Evolutionary conservation across 257 asterid species (phyloP).

Genomic region (Solanum sejunctum): DNA sequence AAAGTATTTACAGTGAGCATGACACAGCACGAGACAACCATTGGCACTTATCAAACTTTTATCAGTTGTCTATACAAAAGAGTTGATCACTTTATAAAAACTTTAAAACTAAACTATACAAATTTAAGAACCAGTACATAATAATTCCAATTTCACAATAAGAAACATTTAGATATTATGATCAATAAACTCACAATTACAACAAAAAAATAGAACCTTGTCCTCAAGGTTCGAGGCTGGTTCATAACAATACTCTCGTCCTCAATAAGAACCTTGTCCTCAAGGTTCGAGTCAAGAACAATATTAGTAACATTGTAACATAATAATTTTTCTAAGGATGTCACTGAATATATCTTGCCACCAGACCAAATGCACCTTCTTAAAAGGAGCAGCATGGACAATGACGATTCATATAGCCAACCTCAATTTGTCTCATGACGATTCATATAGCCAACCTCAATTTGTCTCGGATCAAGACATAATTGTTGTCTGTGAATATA

Average conservation of each 20-base stretch:
- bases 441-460: too few species aligned
- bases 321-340: neutral
- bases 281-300: too few species aligned
- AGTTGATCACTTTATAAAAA: neutral
- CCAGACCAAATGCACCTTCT: neutral
- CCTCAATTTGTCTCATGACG: too few species aligned
- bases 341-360: neutral
- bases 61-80: neutral
- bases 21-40: neutral
- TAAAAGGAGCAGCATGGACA: neutral
- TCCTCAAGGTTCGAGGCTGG: too few species aligned
- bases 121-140: neutral
- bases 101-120: neutral
- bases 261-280: too few species aligned
- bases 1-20: neutral
- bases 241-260: too few species aligned
- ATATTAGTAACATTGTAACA: neutral
- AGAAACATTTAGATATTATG: too few species aligned
- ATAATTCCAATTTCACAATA: too few species aligned
- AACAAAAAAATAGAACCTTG: too few species aligned
- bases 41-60: neutral
- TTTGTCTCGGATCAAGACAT: neutral
- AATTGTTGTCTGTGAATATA: neutral
- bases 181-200: too few species aligned
- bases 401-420: neutral